Conservation (phyloP, 441 rosid species). For the Corymbia calophylla region DNA sequence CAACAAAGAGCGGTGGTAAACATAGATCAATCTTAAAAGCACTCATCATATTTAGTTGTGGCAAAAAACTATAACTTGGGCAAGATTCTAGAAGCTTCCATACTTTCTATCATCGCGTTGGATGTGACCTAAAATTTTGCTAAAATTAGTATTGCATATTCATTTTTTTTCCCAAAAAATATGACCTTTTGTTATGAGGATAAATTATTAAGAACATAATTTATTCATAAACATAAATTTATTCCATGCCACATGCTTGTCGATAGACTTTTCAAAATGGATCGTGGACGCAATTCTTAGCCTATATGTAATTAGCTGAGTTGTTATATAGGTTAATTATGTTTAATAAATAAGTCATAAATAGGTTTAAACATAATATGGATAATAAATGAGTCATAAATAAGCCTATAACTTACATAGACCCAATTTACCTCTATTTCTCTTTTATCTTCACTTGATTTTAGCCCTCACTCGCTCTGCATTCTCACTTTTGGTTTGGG, state of each 20-base stretch:
- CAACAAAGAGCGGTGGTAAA: not conserved
- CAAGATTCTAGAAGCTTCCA: not conserved
- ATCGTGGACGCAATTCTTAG: not conserved
- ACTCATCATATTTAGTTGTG: not conserved
- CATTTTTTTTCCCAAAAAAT: not conserved
- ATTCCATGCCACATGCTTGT: not conserved
- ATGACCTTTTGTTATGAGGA: not conserved
- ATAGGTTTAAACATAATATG: too few relatives aligned
- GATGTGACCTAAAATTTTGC: not conserved
- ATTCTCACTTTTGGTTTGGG: not conserved
- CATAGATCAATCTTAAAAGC: not conserved
- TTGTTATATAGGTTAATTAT: not conserved
- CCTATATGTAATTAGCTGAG: too few relatives aligned
- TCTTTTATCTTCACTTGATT: fast-evolving
- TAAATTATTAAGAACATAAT: too few relatives aligned
- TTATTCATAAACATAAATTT: not conserved
- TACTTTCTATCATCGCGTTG: not conserved
- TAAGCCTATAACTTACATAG: too few relatives aligned
- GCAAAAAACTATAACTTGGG: not conserved
- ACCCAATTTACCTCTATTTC: too few relatives aligned
- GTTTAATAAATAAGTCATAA: too few relatives aligned
- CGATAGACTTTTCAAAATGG: not conserved
- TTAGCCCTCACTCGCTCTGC: not conserved
- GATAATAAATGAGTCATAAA: too few relatives aligned
- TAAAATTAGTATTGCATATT: not conserved